Evolutionary conservation across 805 yeast species (phyloP), one percentile per base, ranked within the genome.

Genomic region (Yarrowia hollandica): DNA sequence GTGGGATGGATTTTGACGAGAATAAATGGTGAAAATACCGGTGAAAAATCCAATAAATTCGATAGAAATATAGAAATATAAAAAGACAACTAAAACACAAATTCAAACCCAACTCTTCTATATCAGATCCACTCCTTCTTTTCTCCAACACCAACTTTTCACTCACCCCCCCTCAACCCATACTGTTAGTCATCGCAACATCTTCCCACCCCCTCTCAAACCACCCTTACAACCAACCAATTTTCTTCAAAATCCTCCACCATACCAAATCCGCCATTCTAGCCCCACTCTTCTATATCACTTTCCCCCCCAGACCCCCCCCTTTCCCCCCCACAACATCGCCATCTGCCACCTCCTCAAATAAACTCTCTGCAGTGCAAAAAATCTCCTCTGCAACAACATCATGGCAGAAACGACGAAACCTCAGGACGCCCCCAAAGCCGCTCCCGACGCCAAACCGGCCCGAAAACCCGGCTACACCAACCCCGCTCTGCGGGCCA

Each of bases 401-500:
- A 35, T 21, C 19, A 25, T 33, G 37, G 19, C 14, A 18, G 19
- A 22, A 26, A 21, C 14, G 41, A 21, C 42, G 41, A 37, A 14
- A 5, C 41, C n/a, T n/a, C n/a, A n/a, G n/a, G n/a, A n/a, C 2
- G 50, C 23, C 1, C 3, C 23, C 5, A 25, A 25, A 16, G 2
- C 14, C 14, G 5, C 34, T 12, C 11, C 14, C 11, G 18, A 19
- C 28, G 30, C 23, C 10, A 19, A n/a, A 19, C 16, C 23, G 23
- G 23, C 38, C 23, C n/a, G 31, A 5, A 48, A 48, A 16, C 39
- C 61, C 18, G 62, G 62, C 11, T 60, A 60, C 60, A 19, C 59
- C 26, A 66, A 66, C 39, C 69, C 69, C 22, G 68, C 68, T 4
- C 62, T 66, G 37, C 59, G 60, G 42, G 69, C 89, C 67, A 81